These are phyloP conservation scores for Coniochaeta sp. DNA, from an alignment of 2,329 filamentous ascomycete genomes.

Conservation along the genomic window DNA sequence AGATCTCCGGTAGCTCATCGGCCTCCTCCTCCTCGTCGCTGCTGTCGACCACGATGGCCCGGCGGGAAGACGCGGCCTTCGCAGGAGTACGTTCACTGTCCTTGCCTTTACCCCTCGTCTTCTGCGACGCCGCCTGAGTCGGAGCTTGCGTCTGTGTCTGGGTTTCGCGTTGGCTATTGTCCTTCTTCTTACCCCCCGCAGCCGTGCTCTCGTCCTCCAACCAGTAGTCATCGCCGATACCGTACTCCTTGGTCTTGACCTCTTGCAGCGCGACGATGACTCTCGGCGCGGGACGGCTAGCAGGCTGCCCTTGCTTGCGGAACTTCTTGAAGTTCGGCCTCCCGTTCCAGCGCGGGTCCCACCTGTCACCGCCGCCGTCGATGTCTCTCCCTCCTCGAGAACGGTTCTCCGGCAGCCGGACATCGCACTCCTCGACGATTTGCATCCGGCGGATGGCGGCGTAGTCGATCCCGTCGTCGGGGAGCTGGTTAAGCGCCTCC, in stretches of 20 bases:
- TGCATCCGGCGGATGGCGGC: constrained; percentile 66
- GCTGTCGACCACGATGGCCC: constrained; percentile 25
- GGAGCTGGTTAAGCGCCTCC: constrained; percentile 43
- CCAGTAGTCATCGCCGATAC: constrained; percentile 73
- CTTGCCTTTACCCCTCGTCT: constrained; percentile 19
- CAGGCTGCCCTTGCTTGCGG: constrained; percentile 44
- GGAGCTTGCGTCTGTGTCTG: constrained; percentile 6
- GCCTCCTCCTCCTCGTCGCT: constrained; percentile 25
- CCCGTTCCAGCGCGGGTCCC: constrained; percentile 89
- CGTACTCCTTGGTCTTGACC: constrained; percentile 63
- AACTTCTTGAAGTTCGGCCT: constrained; percentile 96
- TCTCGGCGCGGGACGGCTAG: constrained; percentile 32
- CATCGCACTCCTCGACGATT: constrained; percentile 68
- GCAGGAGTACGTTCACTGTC: constrained; percentile 2
- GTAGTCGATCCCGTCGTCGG: constrained; percentile 60
- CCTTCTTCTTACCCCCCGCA: constrained; percentile 15
- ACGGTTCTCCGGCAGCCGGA: constrained; percentile 33
- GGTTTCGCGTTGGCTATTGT: constrained; percentile 10
- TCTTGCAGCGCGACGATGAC: constrained; percentile 67
- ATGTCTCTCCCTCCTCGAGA: constrained; percentile 47
- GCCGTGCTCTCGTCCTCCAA: constrained; percentile 41
- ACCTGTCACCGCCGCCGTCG: constrained; percentile 69
- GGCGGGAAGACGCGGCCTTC: constrained; percentile 4
- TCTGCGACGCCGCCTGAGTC: constrained; percentile 13
- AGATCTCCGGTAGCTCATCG: constrained; percentile 6